A percentile compares a stretch with the other conserved stretches of the same genome.
Conservation (phyloP, 495 filamentous ascomycete genomes). For the Xylaria nigripes region DNA sequence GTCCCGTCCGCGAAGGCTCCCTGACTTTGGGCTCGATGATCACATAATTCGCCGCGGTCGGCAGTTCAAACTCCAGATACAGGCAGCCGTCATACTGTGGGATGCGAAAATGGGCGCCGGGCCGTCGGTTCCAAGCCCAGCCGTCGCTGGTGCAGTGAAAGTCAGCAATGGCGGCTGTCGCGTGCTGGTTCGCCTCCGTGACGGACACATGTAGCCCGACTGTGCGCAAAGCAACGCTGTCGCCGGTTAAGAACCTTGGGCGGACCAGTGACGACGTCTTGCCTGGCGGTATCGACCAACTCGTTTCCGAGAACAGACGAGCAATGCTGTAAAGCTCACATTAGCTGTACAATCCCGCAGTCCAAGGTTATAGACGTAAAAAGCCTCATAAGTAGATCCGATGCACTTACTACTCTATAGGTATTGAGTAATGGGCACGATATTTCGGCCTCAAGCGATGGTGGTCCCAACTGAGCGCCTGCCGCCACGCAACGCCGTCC, state of each 20-base stretch:
- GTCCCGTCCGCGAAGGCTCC: slow-evolving; percentile 6
- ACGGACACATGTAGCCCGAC: slow-evolving; percentile 10
- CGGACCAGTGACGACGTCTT: slow-evolving; percentile 6
- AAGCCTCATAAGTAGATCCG: background rate
- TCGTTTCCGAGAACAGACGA: slow-evolving; percentile 16
- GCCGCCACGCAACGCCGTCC: slow-evolving; percentile 30
- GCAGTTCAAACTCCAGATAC: slow-evolving; percentile 20
- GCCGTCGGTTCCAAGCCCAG: slow-evolving; percentile 19
- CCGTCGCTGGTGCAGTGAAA: slow-evolving; percentile 18
- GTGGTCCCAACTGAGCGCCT: slow-evolving; percentile 29
- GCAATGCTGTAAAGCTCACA: slow-evolving; percentile 11
- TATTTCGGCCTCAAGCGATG: slow-evolving; percentile 28
- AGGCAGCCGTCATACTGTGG: slow-evolving; percentile 24
- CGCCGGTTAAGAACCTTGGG: slow-evolving; percentile 11
- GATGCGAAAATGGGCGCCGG: slow-evolving; percentile 22
- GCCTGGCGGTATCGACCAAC: slow-evolving; percentile 11
- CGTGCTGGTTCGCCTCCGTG: slow-evolving; percentile 8
- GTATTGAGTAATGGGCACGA: slow-evolving; percentile 30
- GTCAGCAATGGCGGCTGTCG: slow-evolving; percentile 22
- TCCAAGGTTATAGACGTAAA: background rate
- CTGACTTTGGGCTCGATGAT: slow-evolving; percentile 13
- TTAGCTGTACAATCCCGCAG: background rate
- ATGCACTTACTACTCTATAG: slow-evolving; percentile 28
- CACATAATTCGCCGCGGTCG: slow-evolving; percentile 16
- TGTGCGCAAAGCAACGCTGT: slow-evolving; percentile 8